Evolutionary conservation across 2,329 filamentous ascomycete genomes (phyloP).

Genomic region (Myriangium duriaei): DNA sequence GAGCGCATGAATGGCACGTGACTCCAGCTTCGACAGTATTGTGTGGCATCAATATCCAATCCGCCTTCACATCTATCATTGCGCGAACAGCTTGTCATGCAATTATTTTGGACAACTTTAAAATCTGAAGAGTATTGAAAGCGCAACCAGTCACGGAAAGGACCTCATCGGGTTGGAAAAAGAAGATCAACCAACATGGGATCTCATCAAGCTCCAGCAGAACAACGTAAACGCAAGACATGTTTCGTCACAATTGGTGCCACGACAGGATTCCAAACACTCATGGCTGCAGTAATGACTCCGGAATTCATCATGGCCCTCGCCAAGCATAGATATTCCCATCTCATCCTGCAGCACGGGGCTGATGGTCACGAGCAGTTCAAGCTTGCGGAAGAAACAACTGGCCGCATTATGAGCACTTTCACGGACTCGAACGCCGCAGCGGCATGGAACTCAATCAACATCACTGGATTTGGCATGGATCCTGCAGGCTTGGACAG

Average conservation of each 20-base stretch:
- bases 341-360: slow-evolving; percentile 72
- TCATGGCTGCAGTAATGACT: slow-evolving; percentile 55
- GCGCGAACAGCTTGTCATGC: no score
- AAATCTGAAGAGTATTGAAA: no score
- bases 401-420: slow-evolving; percentile 14
- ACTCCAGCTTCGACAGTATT: no score
- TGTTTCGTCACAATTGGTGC: slow-evolving; percentile 90
- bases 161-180: no score
- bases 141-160: no score
- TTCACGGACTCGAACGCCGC: no score
- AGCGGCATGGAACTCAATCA: slow-evolving; percentile 22
- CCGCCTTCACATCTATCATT: no score
- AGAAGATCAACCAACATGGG: no score
- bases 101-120: no score
- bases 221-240: background rate
- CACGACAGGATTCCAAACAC: slow-evolving; percentile 65
- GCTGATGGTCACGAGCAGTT: slow-evolving; percentile 40
- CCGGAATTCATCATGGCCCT: slow-evolving; percentile 52
- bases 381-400: background rate
- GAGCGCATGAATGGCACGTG: no score
- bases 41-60: no score
- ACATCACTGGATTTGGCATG: slow-evolving; percentile 54
- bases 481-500: slow-evolving; percentile 44
- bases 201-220: no score
- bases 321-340: slow-evolving; percentile 48